phyloP scores from a whole-genome alignment of 768 basidiomycete species.

The Suillus bovinus region DNA sequence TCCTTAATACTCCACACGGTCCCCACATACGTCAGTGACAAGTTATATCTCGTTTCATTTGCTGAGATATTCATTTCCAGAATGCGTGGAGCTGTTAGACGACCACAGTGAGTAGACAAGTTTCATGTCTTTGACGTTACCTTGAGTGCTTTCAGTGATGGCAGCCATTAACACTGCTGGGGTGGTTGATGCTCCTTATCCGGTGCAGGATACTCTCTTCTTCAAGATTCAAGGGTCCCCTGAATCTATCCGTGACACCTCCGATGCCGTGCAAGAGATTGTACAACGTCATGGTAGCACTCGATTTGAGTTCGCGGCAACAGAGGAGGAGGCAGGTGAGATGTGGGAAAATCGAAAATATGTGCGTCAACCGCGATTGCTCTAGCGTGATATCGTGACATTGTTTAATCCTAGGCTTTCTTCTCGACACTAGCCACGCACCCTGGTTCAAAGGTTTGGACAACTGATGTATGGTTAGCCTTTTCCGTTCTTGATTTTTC shows the following conservation, averaged over 20 bases:
- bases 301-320: constrained; percentile 70
- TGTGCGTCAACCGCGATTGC: constrained; percentile 22
- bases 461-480: constrained; percentile 84
- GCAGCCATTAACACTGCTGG: constrained; percentile 71
- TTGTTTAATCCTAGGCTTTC: constrained; percentile 35
- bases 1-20: constrained; percentile 67
- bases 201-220: constrained; percentile 78
- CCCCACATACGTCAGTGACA: constrained; percentile 66
- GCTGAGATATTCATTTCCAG: constrained; percentile 34
- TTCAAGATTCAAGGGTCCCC: constrained; percentile 89
- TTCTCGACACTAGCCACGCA: constrained; percentile 65
- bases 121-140: neutral
- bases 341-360: constrained; percentile 89
- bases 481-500: neutral
- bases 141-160: constrained; percentile 54
- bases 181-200: constrained; percentile 58
- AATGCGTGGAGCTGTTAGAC: constrained; percentile 89
- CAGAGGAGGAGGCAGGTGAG: constrained; percentile 71
- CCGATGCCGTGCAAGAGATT: constrained; percentile 58
- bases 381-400: neutral
- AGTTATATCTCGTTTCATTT: constrained; percentile 1
- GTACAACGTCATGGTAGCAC: constrained; percentile 67
- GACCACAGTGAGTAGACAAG: constrained; percentile 52
- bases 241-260: constrained; percentile 54
- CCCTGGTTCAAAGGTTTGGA: constrained; percentile 73